Percentiles rank a stretch among this genome's conserved stretches.
phyloP scores from a whole-genome alignment of 2,329 filamentous ascomycete species.

The Cladosporium velox region DNA sequence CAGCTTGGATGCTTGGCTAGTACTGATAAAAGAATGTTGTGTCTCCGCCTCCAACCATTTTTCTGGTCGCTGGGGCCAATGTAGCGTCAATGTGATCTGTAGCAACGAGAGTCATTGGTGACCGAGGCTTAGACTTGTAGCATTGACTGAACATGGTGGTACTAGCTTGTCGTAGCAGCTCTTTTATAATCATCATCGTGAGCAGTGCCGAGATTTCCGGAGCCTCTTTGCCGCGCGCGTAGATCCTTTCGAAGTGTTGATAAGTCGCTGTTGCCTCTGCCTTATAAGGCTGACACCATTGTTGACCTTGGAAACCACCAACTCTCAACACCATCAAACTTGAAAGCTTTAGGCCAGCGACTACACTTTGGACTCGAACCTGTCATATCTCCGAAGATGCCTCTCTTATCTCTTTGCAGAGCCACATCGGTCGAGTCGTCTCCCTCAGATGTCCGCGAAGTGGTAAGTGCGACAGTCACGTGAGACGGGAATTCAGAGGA shows the following conservation, averaged over 20 bases:
- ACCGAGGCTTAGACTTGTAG: slow-evolving; percentile 1
- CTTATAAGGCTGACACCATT: neutral
- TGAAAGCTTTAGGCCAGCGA: neutral
- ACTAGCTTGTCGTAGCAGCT: neutral
- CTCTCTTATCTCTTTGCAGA: slow-evolving; percentile 5
- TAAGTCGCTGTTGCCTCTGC: neutral
- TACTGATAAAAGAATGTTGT: neutral
- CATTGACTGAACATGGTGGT: neutral
- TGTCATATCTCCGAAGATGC: neutral
- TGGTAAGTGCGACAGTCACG: neutral
- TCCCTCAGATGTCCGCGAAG: neutral
- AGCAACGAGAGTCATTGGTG: neutral
- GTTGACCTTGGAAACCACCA: neutral
- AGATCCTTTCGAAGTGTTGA: neutral
- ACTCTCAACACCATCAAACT: too few species aligned
- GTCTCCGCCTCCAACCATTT: neutral
- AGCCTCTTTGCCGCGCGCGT: neutral
- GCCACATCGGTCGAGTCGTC: neutral
- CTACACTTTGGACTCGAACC: neutral
- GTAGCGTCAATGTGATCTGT: neutral
- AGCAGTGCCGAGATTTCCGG: neutral
- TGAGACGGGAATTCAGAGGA: neutral
- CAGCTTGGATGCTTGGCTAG: neutral
- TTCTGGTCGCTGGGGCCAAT: neutral
- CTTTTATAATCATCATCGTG: neutral